A percentile compares a stretch with the other conserved stretches of the same genome.
phyloP scores from a whole-genome alignment of 306 rosid genomes.

The Cicer chorassanicum region DNA sequence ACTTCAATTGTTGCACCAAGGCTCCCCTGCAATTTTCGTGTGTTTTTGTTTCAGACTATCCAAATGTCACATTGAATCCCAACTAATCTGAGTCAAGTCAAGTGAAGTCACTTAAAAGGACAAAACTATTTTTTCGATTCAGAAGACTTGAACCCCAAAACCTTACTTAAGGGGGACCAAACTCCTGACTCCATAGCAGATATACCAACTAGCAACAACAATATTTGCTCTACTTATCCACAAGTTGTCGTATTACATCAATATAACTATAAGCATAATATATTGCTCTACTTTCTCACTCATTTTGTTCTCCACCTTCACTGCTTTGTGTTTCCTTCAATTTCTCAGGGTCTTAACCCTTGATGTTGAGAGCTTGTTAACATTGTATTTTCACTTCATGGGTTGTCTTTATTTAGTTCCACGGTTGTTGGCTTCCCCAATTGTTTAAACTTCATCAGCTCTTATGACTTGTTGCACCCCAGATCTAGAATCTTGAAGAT shows the following conservation, averaged over 20 bases:
- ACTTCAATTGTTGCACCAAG: background rate
- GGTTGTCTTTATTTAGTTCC: slow-evolving; percentile 3
- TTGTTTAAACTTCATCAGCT: background rate
- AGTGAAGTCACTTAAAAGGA: background rate
- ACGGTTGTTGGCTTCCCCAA: background rate
- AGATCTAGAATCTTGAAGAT: background rate
- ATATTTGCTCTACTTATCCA: background rate
- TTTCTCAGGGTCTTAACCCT: background rate
- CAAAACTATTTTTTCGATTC: background rate
- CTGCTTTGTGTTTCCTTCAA: background rate
- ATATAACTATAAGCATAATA: too few relatives aligned
- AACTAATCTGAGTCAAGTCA: background rate
- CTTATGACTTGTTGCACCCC: background rate
- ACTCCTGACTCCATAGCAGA: background rate
- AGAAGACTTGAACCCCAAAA: too few relatives aligned
- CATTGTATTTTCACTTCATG: background rate
- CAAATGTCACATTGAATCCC: background rate
- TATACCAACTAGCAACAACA: background rate
- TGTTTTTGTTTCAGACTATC: slow-evolving; percentile 1
- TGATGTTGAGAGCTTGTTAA: background rate
- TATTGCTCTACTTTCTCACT: background rate
- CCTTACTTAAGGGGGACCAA: too few relatives aligned
- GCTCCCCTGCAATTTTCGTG: background rate
- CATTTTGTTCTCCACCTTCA: background rate
- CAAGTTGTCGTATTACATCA: too few relatives aligned